Base-by-base conservation (phyloP, 176 grass and related monocot species). In the Zoysia japonica region DNA sequence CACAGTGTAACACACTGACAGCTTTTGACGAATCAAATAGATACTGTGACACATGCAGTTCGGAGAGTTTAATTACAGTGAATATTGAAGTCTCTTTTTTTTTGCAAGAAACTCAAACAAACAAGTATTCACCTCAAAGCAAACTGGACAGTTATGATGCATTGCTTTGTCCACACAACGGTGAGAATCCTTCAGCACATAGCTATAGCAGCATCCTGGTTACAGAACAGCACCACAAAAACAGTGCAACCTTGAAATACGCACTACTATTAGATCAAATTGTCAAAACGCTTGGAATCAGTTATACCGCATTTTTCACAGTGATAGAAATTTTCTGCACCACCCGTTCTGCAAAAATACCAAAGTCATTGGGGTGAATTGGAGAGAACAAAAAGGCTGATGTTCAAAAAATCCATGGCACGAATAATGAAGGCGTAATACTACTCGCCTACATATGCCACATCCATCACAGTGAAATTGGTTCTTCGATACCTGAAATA, bases 141-240 rank as follows among this genome's bases (percentile, higher is more conserved):
- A 96, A 11, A 96, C 84, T 28, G 93, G 93, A 66, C 93, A 96
- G 54, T 96, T 86, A 6, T 92, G 87, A 65, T 95, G 89, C 89
- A 88, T 90, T 66, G 89, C 93, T 86, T 83, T 78, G 52, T 95
- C 87, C 7, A 92, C 74, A 69, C 93, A 92, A 37, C 3, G 85
- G 80, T 92, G 93, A 62, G 84, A 86, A 80, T 92, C 79, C 76
- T 88, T 88, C 68, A 90, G 16, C 41, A 20, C 11, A 47, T 64
- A 84, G 14, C 75, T 72, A 3, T 92, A 90, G 60, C 93, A 96
- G 41, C 93, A 96, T 41, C 82, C 93, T 96, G 71, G 67, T 5
- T 42, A 78, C 19, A n/a, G 9, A 79, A 77, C 16, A 65, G 47
- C 11, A 13, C 46, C 82, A 61, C 36, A 44, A 65, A 44, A 65